Conservation (phyloP, 768 basidiomycete genomes). For the Favolaschia claudopus region DNA sequence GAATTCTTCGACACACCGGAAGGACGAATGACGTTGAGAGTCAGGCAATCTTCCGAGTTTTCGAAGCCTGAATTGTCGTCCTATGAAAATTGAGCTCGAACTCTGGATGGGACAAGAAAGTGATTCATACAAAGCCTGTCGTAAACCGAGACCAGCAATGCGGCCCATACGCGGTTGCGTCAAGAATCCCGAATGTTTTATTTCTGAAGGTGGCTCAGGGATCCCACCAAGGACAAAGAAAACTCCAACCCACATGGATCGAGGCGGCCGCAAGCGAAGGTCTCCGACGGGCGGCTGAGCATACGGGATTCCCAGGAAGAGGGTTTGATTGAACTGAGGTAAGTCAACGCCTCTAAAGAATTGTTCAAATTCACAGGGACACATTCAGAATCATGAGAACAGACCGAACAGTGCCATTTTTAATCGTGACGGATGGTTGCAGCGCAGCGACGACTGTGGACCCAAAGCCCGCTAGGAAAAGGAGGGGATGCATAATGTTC, state of each 20-base stretch:
- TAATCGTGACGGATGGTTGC: conserved; percentile 25
- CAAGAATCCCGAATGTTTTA: conserved; percentile 38
- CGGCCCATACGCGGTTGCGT: conserved; percentile 22
- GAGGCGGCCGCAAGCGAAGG: conserved; percentile 43
- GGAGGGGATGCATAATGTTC: background rate
- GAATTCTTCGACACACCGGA: conserved; percentile 30
- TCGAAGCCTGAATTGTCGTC: conserved; percentile 20
- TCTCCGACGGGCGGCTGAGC: conserved; percentile 43
- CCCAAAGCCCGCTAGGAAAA: conserved; percentile 2
- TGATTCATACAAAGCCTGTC: conserved; percentile 23
- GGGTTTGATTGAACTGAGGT: conserved; percentile 35
- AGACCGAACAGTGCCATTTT: conserved; percentile 21
- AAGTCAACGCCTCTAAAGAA: conserved; percentile 16
- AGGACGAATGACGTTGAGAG: conserved; percentile 42
- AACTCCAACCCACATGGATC: conserved; percentile 30
- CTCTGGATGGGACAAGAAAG: background rate
- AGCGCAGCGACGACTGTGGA: conserved; percentile 1
- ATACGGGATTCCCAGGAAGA: conserved; percentile 45
- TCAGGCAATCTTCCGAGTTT: conserved; percentile 39
- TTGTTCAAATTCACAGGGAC: background rate
- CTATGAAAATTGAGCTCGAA: background rate
- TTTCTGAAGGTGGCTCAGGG: conserved; percentile 37
- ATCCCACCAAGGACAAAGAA: conserved; percentile 33
- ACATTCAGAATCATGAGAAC: background rate
- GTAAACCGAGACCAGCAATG: conserved; percentile 26